Evolutionary conservation across 805 yeast species (phyloP).

Genomic region (Kluyveromyces siamensis): DNA sequence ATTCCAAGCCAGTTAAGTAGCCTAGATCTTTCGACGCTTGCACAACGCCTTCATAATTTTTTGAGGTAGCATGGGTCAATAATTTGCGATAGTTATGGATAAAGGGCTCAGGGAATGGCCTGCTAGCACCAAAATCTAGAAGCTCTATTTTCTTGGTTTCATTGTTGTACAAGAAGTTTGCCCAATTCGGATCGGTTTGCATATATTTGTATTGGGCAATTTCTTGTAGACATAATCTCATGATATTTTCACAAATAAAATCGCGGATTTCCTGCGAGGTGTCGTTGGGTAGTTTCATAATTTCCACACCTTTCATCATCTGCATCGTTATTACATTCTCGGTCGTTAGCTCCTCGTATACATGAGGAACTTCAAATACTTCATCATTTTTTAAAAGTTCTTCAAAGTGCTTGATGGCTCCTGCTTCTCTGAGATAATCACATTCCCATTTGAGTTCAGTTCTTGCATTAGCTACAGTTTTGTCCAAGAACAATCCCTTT

Average conservation of each 20-base stretch:
- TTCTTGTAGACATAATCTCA: slow-evolving; percentile 81
- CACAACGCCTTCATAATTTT: slow-evolving; percentile 57
- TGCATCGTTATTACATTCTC: slow-evolving; percentile 86
- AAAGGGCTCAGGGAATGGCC: slow-evolving; percentile 65
- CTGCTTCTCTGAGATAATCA: slow-evolving; percentile 87
- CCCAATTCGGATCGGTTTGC: slow-evolving; percentile 99
- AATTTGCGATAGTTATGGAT: slow-evolving; percentile 59
- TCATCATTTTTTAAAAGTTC: slow-evolving; percentile 50
- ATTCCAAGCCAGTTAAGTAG: slow-evolving; percentile 85
- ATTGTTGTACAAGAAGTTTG: slow-evolving; percentile 80
- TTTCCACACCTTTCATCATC: slow-evolving; percentile 72
- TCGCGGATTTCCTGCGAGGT: slow-evolving; percentile 55
- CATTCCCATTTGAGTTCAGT: slow-evolving; percentile 95
- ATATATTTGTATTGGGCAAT: slow-evolving; percentile 78
- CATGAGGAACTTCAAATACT: slow-evolving; percentile 72
- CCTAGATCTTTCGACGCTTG: slow-evolving; percentile 67
- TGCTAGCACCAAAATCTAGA: slow-evolving; percentile 91
- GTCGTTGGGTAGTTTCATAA: slow-evolving; percentile 64
- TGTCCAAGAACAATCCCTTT: slow-evolving; percentile 83
- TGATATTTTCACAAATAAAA: slow-evolving; percentile 76
- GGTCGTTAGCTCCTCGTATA: slow-evolving; percentile 68
- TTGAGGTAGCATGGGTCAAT: slow-evolving; percentile 62
- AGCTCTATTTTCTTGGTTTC: slow-evolving; percentile 68
- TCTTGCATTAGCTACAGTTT: slow-evolving; percentile 87
- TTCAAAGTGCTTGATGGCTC: slow-evolving; percentile 58